Evolutionary conservation across 169 alveolate species (phyloP).

Genomic region (Plasmodium malariae): DNA sequence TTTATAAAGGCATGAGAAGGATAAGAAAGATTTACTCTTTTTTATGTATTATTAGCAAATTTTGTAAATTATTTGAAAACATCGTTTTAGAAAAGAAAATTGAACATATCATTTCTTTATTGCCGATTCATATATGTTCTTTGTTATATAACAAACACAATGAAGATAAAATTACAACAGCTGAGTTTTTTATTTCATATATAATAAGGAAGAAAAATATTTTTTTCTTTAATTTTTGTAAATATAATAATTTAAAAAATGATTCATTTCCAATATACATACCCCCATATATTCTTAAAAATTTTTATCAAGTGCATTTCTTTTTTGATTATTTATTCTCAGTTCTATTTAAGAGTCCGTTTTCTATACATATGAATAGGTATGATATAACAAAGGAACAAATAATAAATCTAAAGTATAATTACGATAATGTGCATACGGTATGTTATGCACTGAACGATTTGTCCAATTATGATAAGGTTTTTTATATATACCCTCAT

Average conservation of each 20-base stretch:
- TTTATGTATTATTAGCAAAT: constrained; percentile 31
- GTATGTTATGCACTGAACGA: not conserved
- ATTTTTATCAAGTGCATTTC: constrained; percentile 38
- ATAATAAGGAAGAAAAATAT: constrained; percentile 42
- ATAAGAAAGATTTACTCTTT: constrained; percentile 36
- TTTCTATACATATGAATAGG: constrained; percentile 7
- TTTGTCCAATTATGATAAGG: not conserved
- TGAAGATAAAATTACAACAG: constrained; percentile 44
- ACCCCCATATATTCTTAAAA: constrained; percentile 28
- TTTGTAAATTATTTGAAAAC: constrained; percentile 27
- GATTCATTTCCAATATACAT: constrained; percentile 31
- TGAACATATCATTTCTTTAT: constrained; percentile 22
- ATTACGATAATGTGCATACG: not conserved
- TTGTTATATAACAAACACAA: constrained; percentile 43
- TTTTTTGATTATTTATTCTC: constrained; percentile 26
- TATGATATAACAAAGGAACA: not conserved
- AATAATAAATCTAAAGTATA: not conserved
- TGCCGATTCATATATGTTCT: constrained; percentile 61
- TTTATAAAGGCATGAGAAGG: not conserved
- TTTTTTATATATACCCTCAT: constrained; percentile 6
- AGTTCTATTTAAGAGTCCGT: constrained; percentile 9
- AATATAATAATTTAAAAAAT: constrained; percentile 8
- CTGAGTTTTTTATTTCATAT: constrained; percentile 43
- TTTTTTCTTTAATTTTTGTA: constrained; percentile 25
- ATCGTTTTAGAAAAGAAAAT: constrained; percentile 15